Base-by-base conservation (phyloP, 2,329 filamentous ascomycete species). In the Fusarium pseudonygamai region DNA sequence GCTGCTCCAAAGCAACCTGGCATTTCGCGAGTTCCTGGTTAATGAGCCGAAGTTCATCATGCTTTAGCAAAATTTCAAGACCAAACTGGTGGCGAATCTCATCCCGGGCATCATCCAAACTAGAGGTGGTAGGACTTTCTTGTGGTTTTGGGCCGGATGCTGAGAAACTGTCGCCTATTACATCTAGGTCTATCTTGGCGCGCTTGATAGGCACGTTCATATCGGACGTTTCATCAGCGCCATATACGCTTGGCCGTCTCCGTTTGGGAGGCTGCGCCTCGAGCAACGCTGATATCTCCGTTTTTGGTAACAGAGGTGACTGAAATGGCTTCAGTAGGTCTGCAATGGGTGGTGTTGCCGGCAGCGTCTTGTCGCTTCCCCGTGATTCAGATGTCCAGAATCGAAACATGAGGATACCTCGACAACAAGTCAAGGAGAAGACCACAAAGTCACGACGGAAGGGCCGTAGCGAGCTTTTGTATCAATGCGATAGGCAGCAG, bases 1-100 rank as follows among this genome's bases (percentile, higher is more conserved):
- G 86, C 84, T 98, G 96, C 84, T 99, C 96, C 75, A 98, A 87
- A 16, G 95, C 94, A 73, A 95, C 86, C 84, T 98, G 95, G 80
- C 95, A 98, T 85, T 98, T 98, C 74, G 94, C 96, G 74, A 98
- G 88, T 84, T 98, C 96, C 83, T 97, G 95, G 80, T 98, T 94
- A 82, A 98, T 97, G 75, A 97, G 87, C 64, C 95, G 93, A 67
- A 98, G 85, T 85, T 99, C 96, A 78, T 96, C 91, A 83, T 99
- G 96, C 86, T 98, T 98, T 80, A 97, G 85, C 72, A 98, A 85
- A 60, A 98, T 95, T 84, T 98, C 95, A 74, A 96, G 89, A 78
- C 95, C 93, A 82, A 98, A 92, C 83, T 98, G 93, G 71, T 94
- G 91, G 79, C 95, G 92, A 79, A 98, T 93, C 40, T 89, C 88